Conservation (phyloP, 2,329 filamentous ascomycete genomes). For the Epichloe baconii region DNA sequence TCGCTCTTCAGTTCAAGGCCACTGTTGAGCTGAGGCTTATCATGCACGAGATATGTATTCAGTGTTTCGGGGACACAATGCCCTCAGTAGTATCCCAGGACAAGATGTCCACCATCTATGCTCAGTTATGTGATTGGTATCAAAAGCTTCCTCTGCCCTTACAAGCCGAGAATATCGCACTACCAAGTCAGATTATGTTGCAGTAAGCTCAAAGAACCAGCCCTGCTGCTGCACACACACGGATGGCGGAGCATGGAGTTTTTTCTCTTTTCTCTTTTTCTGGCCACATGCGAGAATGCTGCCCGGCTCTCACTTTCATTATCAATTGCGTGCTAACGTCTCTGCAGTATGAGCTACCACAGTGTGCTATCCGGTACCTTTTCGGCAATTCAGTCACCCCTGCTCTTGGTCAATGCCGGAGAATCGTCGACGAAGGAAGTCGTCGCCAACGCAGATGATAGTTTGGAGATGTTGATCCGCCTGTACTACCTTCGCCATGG, state of each 20-base stretch:
- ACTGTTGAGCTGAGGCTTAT: slow-evolving; percentile 17
- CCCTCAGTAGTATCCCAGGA: slow-evolving; percentile 8
- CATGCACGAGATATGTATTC: slow-evolving; percentile 15
- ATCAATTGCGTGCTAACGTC: too few relatives aligned
- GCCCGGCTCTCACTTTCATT: too few relatives aligned
- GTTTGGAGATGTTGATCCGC: slow-evolving; percentile 14
- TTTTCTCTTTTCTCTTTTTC: too few relatives aligned
- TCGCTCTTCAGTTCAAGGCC: slow-evolving; percentile 19
- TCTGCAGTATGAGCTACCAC: too few relatives aligned
- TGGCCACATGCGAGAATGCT: not conserved
- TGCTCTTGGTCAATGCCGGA: not conserved
- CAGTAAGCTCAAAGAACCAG: slow-evolving; percentile 17
- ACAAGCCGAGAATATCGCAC: slow-evolving; percentile 15
- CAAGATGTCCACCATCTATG: slow-evolving; percentile 10
- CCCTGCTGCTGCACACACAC: not conserved
- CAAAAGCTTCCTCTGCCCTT: slow-evolving; percentile 13
- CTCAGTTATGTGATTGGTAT: slow-evolving; percentile 17
- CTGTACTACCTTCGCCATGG: slow-evolving; percentile 20
- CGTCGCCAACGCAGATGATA: slow-evolving; percentile 11
- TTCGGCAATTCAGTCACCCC: too few relatives aligned
- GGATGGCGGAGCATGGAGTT: too few relatives aligned
- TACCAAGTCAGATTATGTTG: slow-evolving; percentile 22
- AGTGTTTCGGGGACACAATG: too few relatives aligned
- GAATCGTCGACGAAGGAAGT: slow-evolving; percentile 7
- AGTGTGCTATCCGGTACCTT: too few relatives aligned